phyloP scores from a whole-genome alignment of 129 eudicot genomes.

The Smallanthus sonchifolius region DNA sequence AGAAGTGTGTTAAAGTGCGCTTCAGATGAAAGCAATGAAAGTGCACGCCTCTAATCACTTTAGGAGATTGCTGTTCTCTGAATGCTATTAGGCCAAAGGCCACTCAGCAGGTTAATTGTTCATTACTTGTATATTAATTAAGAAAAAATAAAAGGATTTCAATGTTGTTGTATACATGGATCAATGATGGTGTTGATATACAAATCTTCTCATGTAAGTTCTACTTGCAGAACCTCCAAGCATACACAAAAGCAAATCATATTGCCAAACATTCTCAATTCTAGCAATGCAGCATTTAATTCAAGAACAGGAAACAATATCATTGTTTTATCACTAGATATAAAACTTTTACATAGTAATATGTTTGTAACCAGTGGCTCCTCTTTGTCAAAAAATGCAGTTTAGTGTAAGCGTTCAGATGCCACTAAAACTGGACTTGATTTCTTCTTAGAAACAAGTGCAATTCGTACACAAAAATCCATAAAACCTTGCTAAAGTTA shows the following conservation, averaged over 20 bases:
- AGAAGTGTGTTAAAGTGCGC: background rate
- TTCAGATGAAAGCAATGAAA: background rate
- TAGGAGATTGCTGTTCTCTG: background rate
- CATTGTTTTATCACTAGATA: background rate
- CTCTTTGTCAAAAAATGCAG: background rate
- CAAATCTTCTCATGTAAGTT: background rate
- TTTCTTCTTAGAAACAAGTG: background rate
- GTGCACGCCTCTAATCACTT: background rate
- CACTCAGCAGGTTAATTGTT: background rate
- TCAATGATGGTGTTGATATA: background rate
- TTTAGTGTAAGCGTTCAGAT: background rate
- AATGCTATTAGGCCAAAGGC: background rate
- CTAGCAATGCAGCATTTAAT: background rate
- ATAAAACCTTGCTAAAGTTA: background rate
- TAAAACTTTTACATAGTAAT: background rate
- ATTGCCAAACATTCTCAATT: background rate
- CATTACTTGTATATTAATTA: background rate
- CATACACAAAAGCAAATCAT: background rate
- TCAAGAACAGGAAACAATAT: background rate
- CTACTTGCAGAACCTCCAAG: background rate
- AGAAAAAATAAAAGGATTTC: background rate
- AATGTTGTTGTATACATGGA: background rate
- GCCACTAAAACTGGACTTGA: background rate
- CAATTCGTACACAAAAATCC: background rate
- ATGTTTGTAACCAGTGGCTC: background rate